A percentile compares a stretch with the other conserved stretches of the same genome.
Evolutionary conservation across 805 yeast species (phyloP).

Genomic region (Pichia nakasei): DNA sequence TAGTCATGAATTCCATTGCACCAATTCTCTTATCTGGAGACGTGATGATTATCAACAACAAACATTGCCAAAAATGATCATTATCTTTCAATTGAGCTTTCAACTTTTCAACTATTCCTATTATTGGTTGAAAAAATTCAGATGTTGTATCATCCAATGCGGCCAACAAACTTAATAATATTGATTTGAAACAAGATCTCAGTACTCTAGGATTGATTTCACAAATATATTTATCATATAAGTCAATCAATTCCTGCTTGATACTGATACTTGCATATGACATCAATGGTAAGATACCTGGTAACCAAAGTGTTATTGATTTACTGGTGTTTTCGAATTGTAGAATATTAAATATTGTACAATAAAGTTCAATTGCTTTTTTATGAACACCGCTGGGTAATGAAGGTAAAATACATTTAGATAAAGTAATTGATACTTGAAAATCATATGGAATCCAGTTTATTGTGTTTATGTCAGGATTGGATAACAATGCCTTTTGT

Average conservation of each 20-base stretch:
- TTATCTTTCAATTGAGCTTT: slow-evolving; percentile 52
- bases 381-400: slow-evolving; percentile 95
- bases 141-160: slow-evolving; percentile 91
- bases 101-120: slow-evolving; percentile 53
- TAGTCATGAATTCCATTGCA: slow-evolving; percentile 66
- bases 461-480: slow-evolving; percentile 30
- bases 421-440: slow-evolving; percentile 59
- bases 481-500: slow-evolving; percentile 56
- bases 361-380: slow-evolving; percentile 74
- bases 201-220: slow-evolving; percentile 41
- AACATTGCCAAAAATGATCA: slow-evolving; percentile 76
- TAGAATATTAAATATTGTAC: slow-evolving; percentile 55
- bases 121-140: slow-evolving; percentile 60
- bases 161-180: slow-evolving; percentile 67
- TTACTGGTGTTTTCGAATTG: slow-evolving; percentile 45
- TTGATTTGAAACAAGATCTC: slow-evolving; percentile 52
- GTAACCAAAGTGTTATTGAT: slow-evolving; percentile 72
- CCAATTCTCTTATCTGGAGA: slow-evolving; percentile 79
- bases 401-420: slow-evolving; percentile 70
- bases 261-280: slow-evolving; percentile 84
- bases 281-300: slow-evolving; percentile 85
- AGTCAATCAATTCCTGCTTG: slow-evolving; percentile 62
- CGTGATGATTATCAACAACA: slow-evolving; percentile 66
- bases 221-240: slow-evolving; percentile 50
- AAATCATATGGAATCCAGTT: slow-evolving; percentile 61